A percentile compares a stretch with the other conserved stretches of the same genome.
Conservation (phyloP, 1,139 yeast species). For the Schwanniomyces etchellsii region DNA sequence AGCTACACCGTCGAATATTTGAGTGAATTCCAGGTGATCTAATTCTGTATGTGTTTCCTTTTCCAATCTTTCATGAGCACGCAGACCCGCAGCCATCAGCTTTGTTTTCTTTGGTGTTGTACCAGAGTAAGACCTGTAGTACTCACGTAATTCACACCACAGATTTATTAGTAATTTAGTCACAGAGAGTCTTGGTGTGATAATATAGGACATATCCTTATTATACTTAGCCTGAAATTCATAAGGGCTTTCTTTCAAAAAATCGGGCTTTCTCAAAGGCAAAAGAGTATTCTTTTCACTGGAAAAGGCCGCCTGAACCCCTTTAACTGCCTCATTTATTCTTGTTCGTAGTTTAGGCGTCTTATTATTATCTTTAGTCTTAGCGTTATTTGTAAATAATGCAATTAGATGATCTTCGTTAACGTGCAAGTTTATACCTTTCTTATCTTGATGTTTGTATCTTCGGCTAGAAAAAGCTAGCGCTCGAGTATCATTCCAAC, state of each 20-base stretch:
- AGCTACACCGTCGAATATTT: conserved; percentile 12
- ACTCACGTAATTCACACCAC: conserved; percentile 50
- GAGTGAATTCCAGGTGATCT: conserved; percentile 8
- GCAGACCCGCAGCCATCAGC: conserved; percentile 34
- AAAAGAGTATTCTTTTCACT: too few species aligned
- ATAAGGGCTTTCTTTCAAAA: conserved; percentile 16
- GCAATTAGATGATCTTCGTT: too few species aligned
- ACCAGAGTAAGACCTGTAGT: conserved; percentile 39
- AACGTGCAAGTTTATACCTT: too few species aligned
- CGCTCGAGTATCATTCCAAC: too few species aligned
- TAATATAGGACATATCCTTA: conserved; percentile 18
- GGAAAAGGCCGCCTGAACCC: too few species aligned
- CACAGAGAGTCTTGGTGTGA: conserved; percentile 36
- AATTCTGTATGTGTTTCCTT: background rate
- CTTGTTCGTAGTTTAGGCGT: too few species aligned
- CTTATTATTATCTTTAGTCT: too few species aligned
- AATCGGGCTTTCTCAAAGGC: conserved; percentile 11
- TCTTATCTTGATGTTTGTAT: too few species aligned
- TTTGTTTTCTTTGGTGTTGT: conserved; percentile 20
- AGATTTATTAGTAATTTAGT: conserved; percentile 39
- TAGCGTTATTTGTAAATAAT: too few species aligned
- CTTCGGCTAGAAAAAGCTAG: too few species aligned
- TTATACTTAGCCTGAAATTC: conserved; percentile 20
- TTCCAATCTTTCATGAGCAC: conserved; percentile 31
- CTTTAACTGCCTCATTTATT: too few species aligned